A percentile compares a stretch with the other conserved stretches of the same genome.
Evolutionary conservation across 345 rosid genomes (phyloP).

Genomic region (Combretum micranthum): DNA sequence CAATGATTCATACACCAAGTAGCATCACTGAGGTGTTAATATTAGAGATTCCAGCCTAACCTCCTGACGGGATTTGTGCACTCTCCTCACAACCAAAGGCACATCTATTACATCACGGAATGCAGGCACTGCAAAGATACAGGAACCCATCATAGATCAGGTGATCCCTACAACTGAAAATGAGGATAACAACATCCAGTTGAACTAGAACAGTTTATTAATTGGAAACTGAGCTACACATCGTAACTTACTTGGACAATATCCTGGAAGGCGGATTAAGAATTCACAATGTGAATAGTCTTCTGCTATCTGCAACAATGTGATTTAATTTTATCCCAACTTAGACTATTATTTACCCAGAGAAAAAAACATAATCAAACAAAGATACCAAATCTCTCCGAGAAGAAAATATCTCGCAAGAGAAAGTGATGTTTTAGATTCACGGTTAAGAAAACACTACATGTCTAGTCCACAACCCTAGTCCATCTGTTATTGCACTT

Average conservation of each 20-base stretch:
- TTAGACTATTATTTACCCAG: no score
- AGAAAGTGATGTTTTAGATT: no score
- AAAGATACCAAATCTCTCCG: no score
- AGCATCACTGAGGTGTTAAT: slow-evolving; percentile 2
- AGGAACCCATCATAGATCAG: background rate
- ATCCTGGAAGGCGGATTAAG: slow-evolving; percentile 95
- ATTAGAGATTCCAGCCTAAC: slow-evolving; percentile 30
- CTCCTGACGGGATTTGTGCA: slow-evolving; percentile 89
- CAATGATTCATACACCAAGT: slow-evolving; percentile 5
- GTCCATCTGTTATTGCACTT: no score
- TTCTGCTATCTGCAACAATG: slow-evolving; percentile 71
- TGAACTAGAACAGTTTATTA: background rate
- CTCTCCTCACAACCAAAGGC: slow-evolving; percentile 92
- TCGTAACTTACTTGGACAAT: slow-evolving; percentile 82
- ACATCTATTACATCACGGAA: slow-evolving; percentile 94
- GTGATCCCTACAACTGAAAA: no score
- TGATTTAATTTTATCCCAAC: no score
- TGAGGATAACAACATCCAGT: no score
- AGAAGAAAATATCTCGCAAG: no score
- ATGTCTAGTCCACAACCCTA: no score
- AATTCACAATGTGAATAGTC: slow-evolving; percentile 97
- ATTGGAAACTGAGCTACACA: background rate
- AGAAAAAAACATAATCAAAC: no score
- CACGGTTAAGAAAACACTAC: no score
- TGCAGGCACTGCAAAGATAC: slow-evolving; percentile 76